A percentile compares a stretch with the other conserved stretches of the same genome.
Evolutionary conservation across 257 asterid species (phyloP).

Genomic region (Leonotis leonurus): DNA sequence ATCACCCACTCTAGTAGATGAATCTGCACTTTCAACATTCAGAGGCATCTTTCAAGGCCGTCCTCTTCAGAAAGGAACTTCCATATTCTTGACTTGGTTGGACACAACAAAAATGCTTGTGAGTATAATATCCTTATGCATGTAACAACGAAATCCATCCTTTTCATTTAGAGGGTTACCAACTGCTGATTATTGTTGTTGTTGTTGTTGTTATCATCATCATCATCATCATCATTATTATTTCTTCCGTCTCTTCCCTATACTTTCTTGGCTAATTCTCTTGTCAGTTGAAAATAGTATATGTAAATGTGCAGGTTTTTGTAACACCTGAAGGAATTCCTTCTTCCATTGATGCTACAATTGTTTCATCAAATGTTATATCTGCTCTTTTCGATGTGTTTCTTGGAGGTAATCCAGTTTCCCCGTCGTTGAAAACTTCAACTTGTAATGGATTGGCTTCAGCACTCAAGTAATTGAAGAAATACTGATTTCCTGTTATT

Average conservation of each 20-base stretch:
- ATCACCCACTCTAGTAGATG: constrained; percentile 50
- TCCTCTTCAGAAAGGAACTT: constrained; percentile 70
- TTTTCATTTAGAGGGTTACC: neutral
- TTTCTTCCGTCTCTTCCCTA: neutral
- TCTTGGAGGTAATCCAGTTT: constrained; percentile 77
- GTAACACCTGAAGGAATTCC: constrained; percentile 61
- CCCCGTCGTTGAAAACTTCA: constrained; percentile 77
- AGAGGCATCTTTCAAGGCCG: constrained; percentile 61
- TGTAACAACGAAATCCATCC: neutral
- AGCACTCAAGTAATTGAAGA: constrained; percentile 37
- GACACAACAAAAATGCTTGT: constrained; percentile 72
- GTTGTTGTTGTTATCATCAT: no score
- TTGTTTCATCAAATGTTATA: constrained; percentile 61
- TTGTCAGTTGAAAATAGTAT: neutral
- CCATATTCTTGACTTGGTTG: constrained; percentile 81
- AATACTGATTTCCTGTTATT: neutral
- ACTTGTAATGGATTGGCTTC: constrained; percentile 52
- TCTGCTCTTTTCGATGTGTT: constrained; percentile 79
- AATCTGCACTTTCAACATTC: constrained; percentile 62
- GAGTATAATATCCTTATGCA: constrained; percentile 26
- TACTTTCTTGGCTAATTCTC: neutral
- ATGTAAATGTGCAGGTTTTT: constrained; percentile 42
- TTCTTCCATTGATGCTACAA: constrained; percentile 60
- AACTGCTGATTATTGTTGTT: neutral
- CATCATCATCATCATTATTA: no score